Evolutionary conservation across 441 rosid genomes (phyloP).

Genomic region (Gossypium gossypioides): DNA sequence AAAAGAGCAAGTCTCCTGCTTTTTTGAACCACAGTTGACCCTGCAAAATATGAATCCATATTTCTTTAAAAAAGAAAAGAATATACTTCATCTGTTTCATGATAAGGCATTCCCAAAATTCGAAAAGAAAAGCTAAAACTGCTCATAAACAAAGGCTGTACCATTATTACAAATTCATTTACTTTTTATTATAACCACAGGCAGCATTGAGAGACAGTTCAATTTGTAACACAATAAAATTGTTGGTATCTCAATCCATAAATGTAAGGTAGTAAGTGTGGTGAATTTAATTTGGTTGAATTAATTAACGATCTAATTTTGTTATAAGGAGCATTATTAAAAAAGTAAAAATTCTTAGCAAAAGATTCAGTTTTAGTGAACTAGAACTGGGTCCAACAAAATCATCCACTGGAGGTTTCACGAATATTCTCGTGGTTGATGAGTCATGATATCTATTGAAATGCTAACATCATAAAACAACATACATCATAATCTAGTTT

Average conservation of each 20-base stretch:
- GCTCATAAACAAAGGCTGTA: not conserved
- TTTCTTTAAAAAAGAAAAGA: not conserved
- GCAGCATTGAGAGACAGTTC: not conserved
- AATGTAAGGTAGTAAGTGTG: not conserved
- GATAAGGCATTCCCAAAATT: not conserved
- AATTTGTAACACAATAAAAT: not conserved
- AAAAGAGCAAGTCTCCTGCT: conserved; percentile 27
- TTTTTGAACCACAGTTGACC: conserved; percentile 20
- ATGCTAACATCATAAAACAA: not conserved
- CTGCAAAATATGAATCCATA: conserved; percentile 24
- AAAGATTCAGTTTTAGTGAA: not conserved
- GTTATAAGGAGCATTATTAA: not conserved
- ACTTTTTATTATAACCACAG: not conserved
- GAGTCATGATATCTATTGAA: not conserved
- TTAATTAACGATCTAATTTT: not conserved
- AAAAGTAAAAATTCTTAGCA: not conserved
- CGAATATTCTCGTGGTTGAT: not conserved
- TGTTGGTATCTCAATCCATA: not conserved
- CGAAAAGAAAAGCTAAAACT: not conserved
- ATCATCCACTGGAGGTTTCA: not conserved
- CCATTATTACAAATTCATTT: not conserved
- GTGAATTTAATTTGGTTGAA: not conserved
- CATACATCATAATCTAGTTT: not conserved
- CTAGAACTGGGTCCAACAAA: not conserved
- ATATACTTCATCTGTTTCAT: not conserved